Evolutionary conservation across 129 eudicot genomes (phyloP), one percentile per base, ranked within the genome.

Genomic region (Deinandra increscens): DNA sequence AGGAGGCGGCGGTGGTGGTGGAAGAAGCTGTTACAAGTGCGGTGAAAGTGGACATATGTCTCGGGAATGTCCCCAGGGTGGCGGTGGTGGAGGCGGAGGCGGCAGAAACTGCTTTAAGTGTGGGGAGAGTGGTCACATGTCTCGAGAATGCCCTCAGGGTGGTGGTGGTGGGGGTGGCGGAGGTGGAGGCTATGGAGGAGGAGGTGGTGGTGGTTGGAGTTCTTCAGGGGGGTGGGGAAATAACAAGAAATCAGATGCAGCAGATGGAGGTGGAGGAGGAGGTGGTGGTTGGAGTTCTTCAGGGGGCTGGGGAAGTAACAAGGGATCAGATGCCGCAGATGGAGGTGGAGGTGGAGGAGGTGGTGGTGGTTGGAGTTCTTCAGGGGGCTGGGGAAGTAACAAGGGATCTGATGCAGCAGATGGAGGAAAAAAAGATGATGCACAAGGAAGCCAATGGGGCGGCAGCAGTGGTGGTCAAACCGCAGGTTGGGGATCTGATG

Each of bases 231-330:
- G 75, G 0, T 69, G 71, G 74, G 78, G 81, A 64, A 74, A 75
- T 70, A 61, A 74, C 17, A 74, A 50, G 55, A 69, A 51, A 17
- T 67, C 74, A 66, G 75, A 71, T 23, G 77, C 46, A 34, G 42
- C 46, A n/a, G n/a, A n/a, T n/a, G n/a, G n/a, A n/a, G 41, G 78
- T 63, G 71, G 78, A 22, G 64, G 65, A 6, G 71, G 70, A 9
- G 73, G 72, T 17, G 72, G 75, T 70, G 39, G 79, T 29, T 54
- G 45, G 36, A 14, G 63, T 0, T 17, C 71, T 37, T 53, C 60
- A 9, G 82, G 82, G 15, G 82, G 74, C 0, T 69, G 71, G 74
- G 78, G 80, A 64, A 74, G 78, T 70, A 61, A 74, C 15, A 73
- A 49, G 54, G 73, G 60, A 15, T 67, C 74, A 66, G 75, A 71